Conservation (phyloP, 768 basidiomycete genomes). For the Boletus patriciae region DNA sequence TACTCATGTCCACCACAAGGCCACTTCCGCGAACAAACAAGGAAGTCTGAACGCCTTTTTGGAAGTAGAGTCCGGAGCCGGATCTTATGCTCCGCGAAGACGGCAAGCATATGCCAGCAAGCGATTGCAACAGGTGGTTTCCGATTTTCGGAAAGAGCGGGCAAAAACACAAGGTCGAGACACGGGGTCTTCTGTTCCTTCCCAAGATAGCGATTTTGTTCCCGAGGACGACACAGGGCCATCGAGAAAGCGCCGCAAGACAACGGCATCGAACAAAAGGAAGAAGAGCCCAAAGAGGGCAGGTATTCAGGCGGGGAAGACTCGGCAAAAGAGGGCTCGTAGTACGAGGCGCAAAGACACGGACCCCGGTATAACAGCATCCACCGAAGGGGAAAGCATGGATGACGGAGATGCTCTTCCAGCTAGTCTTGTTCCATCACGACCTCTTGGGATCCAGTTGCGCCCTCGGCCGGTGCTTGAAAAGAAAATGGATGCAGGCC, state of each 20-base stretch:
- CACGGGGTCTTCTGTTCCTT: conserved; percentile 14
- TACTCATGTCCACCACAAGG: conserved; percentile 35
- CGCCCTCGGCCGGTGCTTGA: conserved; percentile 45
- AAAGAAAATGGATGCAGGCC: conserved; percentile 13
- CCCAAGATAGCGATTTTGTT: conserved; percentile 30
- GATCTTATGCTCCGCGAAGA: conserved; percentile 72
- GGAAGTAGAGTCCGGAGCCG: conserved; percentile 64
- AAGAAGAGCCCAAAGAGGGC: conserved; percentile 1
- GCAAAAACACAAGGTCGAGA: conserved; percentile 18
- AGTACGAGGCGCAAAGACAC: background rate
- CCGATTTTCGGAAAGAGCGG: conserved; percentile 64
- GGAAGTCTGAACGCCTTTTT: conserved; percentile 75
- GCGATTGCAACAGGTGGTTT: conserved; percentile 83
- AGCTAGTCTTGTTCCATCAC: conserved; percentile 11
- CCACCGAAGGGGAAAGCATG: conserved; percentile 17
- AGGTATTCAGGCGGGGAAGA: background rate
- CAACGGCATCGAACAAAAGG: conserved; percentile 17
- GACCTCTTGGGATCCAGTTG: conserved; percentile 33
- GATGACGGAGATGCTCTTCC: conserved; percentile 12
- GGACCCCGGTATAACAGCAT: background rate
- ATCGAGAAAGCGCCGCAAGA: conserved; percentile 35
- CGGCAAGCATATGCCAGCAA: conserved; percentile 84
- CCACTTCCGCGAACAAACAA: conserved; percentile 70
- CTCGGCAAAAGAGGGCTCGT: conserved; percentile 1
- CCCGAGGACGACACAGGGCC: conserved; percentile 28